Conservation (phyloP, 1,139 yeast genomes). For the Geotrichum citri-aurantii region DNA sequence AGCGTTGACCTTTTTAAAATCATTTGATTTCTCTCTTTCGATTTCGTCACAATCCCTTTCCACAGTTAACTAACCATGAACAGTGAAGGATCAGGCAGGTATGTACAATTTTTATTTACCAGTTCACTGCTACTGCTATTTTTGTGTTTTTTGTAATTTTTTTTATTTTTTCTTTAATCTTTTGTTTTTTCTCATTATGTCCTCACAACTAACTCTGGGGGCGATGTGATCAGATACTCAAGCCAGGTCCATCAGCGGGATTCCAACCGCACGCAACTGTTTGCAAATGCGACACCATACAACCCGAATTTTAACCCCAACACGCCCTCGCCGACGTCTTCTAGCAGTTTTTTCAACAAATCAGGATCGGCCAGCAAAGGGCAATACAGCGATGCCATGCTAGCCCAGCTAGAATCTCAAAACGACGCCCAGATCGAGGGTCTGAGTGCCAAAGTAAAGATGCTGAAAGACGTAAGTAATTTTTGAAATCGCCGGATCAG, state of each 20-base stretch:
- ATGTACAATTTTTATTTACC: background rate
- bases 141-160: too few species aligned
- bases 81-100: background rate
- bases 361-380: slow-evolving; percentile 44
- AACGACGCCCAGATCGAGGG: slow-evolving; percentile 68
- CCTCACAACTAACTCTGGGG: background rate
- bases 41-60: too few species aligned
- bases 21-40: background rate
- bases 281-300: slow-evolving; percentile 32
- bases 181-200: too few species aligned
- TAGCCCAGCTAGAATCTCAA: slow-evolving; percentile 62
- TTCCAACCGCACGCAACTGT: slow-evolving; percentile 34
- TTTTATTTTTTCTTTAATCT: too few species aligned
- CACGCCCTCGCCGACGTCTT: slow-evolving; percentile 6
- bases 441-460: slow-evolving; percentile 64
- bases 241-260: slow-evolving; percentile 34
- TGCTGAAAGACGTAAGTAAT: slow-evolving; percentile 49
- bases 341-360: background rate
- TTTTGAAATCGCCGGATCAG: too few species aligned
- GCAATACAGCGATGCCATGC: slow-evolving; percentile 43
- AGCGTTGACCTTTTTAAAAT: too few species aligned
- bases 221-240: slow-evolving; percentile 25
- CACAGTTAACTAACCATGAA: background rate
- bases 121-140: too few species aligned
- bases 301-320: slow-evolving; percentile 23